Base-by-base conservation (phyloP, 2,329 filamentous ascomycete genomes). In the Malbranchea cinnamomea region DNA sequence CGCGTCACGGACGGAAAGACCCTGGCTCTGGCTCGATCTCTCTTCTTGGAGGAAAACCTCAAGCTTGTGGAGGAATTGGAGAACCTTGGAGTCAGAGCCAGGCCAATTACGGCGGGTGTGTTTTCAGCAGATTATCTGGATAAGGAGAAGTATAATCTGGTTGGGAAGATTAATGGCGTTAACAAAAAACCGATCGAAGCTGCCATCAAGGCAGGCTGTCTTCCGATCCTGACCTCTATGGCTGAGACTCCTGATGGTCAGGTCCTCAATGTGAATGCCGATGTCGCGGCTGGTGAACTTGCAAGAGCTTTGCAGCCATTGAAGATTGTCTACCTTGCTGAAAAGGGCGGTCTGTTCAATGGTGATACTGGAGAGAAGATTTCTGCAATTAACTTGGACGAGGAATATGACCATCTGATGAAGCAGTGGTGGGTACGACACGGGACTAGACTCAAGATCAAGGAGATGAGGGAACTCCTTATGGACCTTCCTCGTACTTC, bases 301-400 rank as follows among this genome's bases (percentile, higher is more conserved):
- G 87, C 89, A 14, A 76, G 82, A 36, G 74, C 80, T 33, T 65
- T 98, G 31, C 77, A 95, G 57, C 89, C 89, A 15, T 63, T 95
- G 47, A 98, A 98, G 72, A 87, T 95, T 37, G 85, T 98, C 36
- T 98, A 94, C 54, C 68, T 95, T n/a, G 91, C 84, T 4, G 89
- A 98, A 62, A 95, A 95, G 68, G 89, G 89, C 28, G 89, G 87
- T 5, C 62, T 98, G 19, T 92, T 93, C 59, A 83, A 95, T 51
- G 85, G 84, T 36, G 81, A 92, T 40, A 81, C 77, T n/a, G 79
- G 78, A 35, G 78, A 87, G 63, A 92, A 93, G 63, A 95, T 95
- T 49, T 93, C 87, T 4, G 81, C 79, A 36, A 95, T 95, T 60
- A 95, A 95, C 60, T 67, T 98, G 34, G 89, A 98, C 50, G 85